phyloP scores from a whole-genome alignment of 306 rosid species.

The Luffa acutangula region DNA sequence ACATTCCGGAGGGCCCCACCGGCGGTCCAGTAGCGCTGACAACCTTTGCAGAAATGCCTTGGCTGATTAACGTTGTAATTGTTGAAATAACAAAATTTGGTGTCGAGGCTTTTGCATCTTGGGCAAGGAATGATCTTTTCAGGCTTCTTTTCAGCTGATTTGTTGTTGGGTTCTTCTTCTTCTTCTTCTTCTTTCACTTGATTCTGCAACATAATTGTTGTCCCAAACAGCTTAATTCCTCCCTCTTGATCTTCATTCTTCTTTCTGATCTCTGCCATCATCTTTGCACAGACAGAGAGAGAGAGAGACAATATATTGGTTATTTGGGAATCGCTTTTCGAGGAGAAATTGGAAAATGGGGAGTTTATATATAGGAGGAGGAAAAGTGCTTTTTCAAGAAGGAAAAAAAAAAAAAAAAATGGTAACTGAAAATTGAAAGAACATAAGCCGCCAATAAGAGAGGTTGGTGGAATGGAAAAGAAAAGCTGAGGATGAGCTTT shows the following conservation, averaged over 20 bases:
- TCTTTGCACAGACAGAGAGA: not conserved
- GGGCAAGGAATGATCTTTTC: constrained; percentile 77
- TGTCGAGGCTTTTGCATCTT: constrained; percentile 89
- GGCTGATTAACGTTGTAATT: constrained; percentile 94
- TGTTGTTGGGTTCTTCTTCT: not conserved
- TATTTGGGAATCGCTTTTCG: not conserved
- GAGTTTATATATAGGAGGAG: not conserved
- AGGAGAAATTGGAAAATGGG: not conserved
- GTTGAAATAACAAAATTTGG: constrained; percentile 92
- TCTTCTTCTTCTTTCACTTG: constrained; percentile 5
- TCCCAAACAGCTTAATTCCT: constrained; percentile 86
- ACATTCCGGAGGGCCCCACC: constrained; percentile 93
- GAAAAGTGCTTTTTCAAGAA: not conserved
- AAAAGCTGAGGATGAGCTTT: constrained; percentile 44
- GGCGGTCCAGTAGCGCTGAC: constrained; percentile 91
- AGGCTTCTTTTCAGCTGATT: constrained; percentile 32
- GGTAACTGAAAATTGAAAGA: constrained; percentile 17
- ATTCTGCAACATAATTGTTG: constrained; percentile 43
- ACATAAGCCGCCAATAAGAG: constrained; percentile 19
- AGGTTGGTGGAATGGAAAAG: constrained; percentile 24
- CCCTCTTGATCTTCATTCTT: constrained; percentile 11
- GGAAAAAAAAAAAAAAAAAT: constrained; percentile 17
- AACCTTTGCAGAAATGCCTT: constrained; percentile 78
- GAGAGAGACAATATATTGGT: not conserved
- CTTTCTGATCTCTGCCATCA: constrained; percentile 31